phyloP scores from a whole-genome alignment of 192 early-diverging fungal genomes.

The Bifiguratus adelaidae region DNA sequence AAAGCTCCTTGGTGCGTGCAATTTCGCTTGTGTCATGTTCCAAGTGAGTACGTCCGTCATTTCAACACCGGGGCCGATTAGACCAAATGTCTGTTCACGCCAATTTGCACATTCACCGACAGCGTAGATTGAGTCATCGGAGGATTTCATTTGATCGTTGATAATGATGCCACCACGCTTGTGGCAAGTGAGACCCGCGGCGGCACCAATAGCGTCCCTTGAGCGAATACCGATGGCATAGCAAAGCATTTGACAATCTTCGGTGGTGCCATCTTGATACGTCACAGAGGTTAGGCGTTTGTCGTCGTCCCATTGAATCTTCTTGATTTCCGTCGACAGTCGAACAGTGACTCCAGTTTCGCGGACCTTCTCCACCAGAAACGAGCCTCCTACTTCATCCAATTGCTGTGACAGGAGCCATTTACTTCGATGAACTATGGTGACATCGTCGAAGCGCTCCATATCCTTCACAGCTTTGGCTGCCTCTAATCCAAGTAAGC shows the following conservation, averaged over 20 bases:
- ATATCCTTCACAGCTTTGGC: conserved; percentile 47
- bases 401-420: conserved; percentile 45
- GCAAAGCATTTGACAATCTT: conserved; percentile 34
- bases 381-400: conserved; percentile 35
- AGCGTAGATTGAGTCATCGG: conserved; percentile 32
- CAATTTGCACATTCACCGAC: conserved; percentile 50
- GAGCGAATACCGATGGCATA: conserved; percentile 47
- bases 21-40: conserved; percentile 22
- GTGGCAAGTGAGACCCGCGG: conserved; percentile 28
- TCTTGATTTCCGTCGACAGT: conserved; percentile 17
- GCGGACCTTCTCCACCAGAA: conserved; percentile 38
- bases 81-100: conserved; percentile 37
- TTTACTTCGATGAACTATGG: conserved; percentile 38
- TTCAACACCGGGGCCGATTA: conserved; percentile 58
- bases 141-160: conserved; percentile 33
- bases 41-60: conserved; percentile 58
- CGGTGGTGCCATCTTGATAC: conserved; percentile 21
- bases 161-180: conserved; percentile 51
- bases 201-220: conserved; percentile 42
- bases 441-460: conserved; percentile 28
- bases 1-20: too few relatives aligned
- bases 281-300: conserved; percentile 8
- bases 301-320: conserved; percentile 14
- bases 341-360: conserved; percentile 27
- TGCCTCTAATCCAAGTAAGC: conserved; percentile 59